Base-by-base conservation (phyloP, 1,284 basidiomycete genomes). In the Puccinia horiana region DNA sequence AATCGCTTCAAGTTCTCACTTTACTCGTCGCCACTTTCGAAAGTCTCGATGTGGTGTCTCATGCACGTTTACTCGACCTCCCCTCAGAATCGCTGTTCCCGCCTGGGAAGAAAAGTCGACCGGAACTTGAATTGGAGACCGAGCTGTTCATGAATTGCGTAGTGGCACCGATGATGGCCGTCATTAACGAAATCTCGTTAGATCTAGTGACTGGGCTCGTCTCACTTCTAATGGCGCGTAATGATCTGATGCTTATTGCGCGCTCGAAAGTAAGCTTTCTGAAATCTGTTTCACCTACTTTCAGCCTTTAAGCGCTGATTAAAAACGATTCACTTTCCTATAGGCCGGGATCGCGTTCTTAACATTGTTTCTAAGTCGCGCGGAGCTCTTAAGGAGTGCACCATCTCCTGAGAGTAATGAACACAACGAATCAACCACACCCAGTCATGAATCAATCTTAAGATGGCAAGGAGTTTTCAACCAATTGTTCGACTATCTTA, bases 21-120 rank as follows among this genome's bases (percentile, higher is more conserved):
- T 91, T 99, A 65, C 90, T 99, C 49, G 92, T 98, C 63, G 96
- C 96, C 0, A 95, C 93, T 84, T 99, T 98, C 88, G 91, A 91
- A 82, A 94, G 97, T 86, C 89, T 99, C 81, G 96, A 98, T 86
- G 94, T 97, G 16, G 92, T 97, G 47, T 89, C 90, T 82, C 89
- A 93, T 79, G 92, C 94, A 0, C 90, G 81, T 2, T 90, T 70
- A 85, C 92, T 63, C 89, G 86, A 86, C 76, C 83, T 76, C 63
- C 84, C 40, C 47, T 81, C 14, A 58, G 83, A 76, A 58, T 83
- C 40, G 40, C 74, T 74, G 12, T 77, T 72, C 12, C 54, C 79
- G 49, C 72, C 83, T 35, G 82, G 82, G 26, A 83, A 84, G 73
- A 76, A 83, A 75, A 69, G 76, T 52, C 83, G 85, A 74, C 88